Evolutionary conservation across 345 rosid genomes (phyloP).

Genomic region (Crucihimalaya himalaica): DNA sequence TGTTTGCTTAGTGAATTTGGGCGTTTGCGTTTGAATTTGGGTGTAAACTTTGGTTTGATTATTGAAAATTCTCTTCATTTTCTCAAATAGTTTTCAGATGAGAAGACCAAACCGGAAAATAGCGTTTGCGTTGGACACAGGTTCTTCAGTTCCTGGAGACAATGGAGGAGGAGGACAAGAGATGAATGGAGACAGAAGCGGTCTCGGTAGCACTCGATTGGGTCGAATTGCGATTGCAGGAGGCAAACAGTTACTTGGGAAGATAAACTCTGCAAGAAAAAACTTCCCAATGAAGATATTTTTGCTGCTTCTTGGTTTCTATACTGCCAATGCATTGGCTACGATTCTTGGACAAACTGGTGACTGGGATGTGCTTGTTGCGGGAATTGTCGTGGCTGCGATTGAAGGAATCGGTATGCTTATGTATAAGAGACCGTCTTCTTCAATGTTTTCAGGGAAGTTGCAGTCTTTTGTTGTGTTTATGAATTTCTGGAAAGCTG

Average conservation of each 20-base stretch:
- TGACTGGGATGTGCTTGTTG: conserved; percentile 96
- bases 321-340: conserved; percentile 94
- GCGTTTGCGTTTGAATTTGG: not conserved
- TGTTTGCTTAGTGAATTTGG: not conserved
- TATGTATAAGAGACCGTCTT: conserved; percentile 64
- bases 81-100: conserved; percentile 46
- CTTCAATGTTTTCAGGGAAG: conserved; percentile 54
- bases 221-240: conserved; percentile 88
- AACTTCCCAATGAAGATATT: conserved; percentile 93
- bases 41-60: not conserved
- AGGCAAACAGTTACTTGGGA: conserved; percentile 66
- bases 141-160: conserved; percentile 60
- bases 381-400: conserved; percentile 92
- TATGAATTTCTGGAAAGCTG: conserved; percentile 97
- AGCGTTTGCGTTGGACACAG: conserved; percentile 78
- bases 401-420: conserved; percentile 96
- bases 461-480: conserved; percentile 71
- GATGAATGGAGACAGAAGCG: conserved; percentile 52
- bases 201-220: conserved; percentile 78
- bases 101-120: conserved; percentile 53
- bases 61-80: not conserved
- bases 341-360: conserved; percentile 99
- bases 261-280: conserved; percentile 77
- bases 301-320: conserved; percentile 84
- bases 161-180: conserved; percentile 48